Evolutionary conservation across 768 basidiomycete species (phyloP).

Genomic region (Pleurotus djamor): DNA sequence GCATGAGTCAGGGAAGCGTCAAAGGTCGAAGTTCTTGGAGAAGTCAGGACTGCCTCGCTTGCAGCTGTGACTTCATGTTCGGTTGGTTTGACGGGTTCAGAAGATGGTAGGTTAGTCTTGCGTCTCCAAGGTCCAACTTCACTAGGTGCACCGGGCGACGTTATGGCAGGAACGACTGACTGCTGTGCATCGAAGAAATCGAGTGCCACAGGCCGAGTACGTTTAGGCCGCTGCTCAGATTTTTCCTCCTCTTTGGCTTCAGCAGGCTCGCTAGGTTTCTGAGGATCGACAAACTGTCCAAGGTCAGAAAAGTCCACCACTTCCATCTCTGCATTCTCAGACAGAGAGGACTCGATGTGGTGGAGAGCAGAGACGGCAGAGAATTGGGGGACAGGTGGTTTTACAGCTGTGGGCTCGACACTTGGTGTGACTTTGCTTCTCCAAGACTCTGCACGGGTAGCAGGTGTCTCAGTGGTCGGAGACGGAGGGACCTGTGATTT

Average conservation of each 20-base stretch:
- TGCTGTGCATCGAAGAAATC: slow-evolving; percentile 68
- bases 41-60: background rate
- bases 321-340: slow-evolving; percentile 53
- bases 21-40: background rate
- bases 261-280: slow-evolving; percentile 15
- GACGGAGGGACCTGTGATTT: slow-evolving; percentile 16
- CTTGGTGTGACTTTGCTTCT: slow-evolving; percentile 44
- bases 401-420: slow-evolving; percentile 23
- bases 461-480: slow-evolving; percentile 16
- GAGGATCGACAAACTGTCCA: slow-evolving; percentile 58
- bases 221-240: slow-evolving; percentile 14
- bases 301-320: slow-evolving; percentile 82
- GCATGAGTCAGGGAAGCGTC: background rate
- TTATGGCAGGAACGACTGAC: slow-evolving; percentile 6
- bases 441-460: slow-evolving; percentile 61
- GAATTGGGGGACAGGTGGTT: slow-evolving; percentile 15
- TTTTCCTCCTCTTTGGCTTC: slow-evolving; percentile 16
- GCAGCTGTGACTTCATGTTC: background rate
- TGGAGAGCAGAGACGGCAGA: slow-evolving; percentile 22
- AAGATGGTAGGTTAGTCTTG: slow-evolving; percentile 11
- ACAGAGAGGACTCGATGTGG: slow-evolving; percentile 39
- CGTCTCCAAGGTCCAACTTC: slow-evolving; percentile 47
- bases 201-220: slow-evolving; percentile 54
- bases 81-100: background rate
- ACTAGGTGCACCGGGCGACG: slow-evolving; percentile 13